Percentiles rank a stretch among this genome's conserved stretches.
Evolutionary conservation across 176 grass and related monocot genomes (phyloP).

Genomic region (Oryza glaberrima): DNA sequence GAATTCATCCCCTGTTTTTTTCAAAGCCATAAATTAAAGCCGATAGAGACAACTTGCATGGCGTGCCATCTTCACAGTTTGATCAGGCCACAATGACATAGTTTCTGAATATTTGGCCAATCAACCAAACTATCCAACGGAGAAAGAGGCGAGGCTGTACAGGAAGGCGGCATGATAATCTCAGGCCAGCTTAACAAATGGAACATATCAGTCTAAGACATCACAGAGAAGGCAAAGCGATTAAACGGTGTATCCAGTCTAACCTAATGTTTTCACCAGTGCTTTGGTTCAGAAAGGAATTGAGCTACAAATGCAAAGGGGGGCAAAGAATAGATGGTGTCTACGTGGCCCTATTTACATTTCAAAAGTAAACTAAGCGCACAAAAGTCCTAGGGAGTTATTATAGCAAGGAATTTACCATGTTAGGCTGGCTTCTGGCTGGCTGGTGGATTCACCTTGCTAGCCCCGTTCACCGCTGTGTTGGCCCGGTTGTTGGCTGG

Average conservation of each 20-base stretch:
- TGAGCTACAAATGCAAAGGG: background rate
- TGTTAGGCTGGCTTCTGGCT: constrained; percentile 32
- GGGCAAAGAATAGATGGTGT: background rate
- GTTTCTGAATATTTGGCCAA: background rate
- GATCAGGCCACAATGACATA: background rate
- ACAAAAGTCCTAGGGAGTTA: constrained; percentile 36
- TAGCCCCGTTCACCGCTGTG: background rate
- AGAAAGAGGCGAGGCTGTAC: background rate
- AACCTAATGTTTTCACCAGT: constrained; percentile 6
- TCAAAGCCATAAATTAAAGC: background rate
- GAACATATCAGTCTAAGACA: background rate
- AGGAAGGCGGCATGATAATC: background rate
- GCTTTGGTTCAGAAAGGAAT: background rate
- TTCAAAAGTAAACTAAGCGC: constrained; percentile 21
- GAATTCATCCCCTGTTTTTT: background rate
- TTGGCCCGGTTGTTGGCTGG: constrained; percentile 16
- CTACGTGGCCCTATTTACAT: constrained; percentile 54
- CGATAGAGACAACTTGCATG: constrained; percentile 4
- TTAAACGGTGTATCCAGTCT: background rate
- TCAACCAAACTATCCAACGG: background rate
- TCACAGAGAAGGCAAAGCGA: background rate
- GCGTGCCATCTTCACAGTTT: background rate
- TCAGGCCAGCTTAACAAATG: background rate
- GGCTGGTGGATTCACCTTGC: constrained; percentile 22
- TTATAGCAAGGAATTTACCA: constrained; percentile 45